Base-by-base conservation (phyloP, 331 rosid species). In the Acacia pycnantha region DNA sequence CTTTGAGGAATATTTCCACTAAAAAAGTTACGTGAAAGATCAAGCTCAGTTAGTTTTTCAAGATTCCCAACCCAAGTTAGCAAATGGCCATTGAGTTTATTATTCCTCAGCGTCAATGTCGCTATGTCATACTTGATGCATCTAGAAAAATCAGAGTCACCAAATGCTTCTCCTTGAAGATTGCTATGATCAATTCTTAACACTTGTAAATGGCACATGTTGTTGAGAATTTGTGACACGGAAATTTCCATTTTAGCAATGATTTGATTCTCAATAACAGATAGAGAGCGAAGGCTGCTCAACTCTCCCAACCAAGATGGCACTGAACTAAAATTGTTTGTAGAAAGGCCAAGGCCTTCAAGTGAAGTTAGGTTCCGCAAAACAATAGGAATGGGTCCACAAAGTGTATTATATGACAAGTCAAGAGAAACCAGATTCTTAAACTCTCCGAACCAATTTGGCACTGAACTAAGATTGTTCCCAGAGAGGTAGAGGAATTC, bases 141-240 rank as follows among this genome's bases (percentile, higher is more conserved):
- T 37, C 41, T 1, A 6, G 1, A 37, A 37, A 37, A 37, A 37
- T 37, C 7, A 1, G 8, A 24, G 33, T 59, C 66, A 24, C 35
- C 18, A 59, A 59, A 59, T 59, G 33, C 8, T 59, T 59, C 18
- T 59, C 33, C 66, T 10, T 59, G 66, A 59, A 59, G 8, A 59
- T 59, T 59, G 66, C 16, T 11, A 0, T 10, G 0, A 0, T 0
- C 0, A 1, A 59, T 0, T 11, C 0, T 0, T 24, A 59, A 24
- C 3, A 0, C 0, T 11, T 18, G 0, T 51, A 51, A 51, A 51
- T 51, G 8, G 3, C 65, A 58, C 29, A 11, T 22, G 65, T 10
- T n/a, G n/a, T n/a, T 58, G 3, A 58, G 11, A 58, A 58, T 58
- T 3, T 22, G 27, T 22, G 65, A 22, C 65, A 58, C 6, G 10